Evolutionary conservation across 345 rosid species (phyloP), one percentile per base, ranked within the genome.

Genomic region (Citrus unshiu): DNA sequence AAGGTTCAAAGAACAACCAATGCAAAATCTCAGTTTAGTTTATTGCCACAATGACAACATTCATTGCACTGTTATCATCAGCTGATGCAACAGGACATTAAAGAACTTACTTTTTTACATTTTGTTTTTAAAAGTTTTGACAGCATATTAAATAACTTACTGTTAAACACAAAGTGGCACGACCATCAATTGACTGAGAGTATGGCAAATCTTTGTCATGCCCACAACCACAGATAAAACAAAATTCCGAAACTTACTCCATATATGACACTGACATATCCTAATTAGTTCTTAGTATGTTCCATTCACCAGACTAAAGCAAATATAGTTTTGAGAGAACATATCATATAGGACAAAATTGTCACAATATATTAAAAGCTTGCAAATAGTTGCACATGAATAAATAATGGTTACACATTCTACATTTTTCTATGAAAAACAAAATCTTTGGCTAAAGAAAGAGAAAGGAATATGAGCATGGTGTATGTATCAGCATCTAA

Each of bases 221-320:
- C 59, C 49, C 30, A 77, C 46, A 77, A 70, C 27, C 60, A 54
- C 40, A 60, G 63, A 68, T 54, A 58, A 70, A 43, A 51, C 13
- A 34, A 67, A 4, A n/a, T 40, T 69, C 34, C 27, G 4, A 5
- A 37, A 78, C 40, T 59, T 40, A 30, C 39, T 70, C 24, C 39
- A 71, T 6, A 30, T 39, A 39, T 9, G 25, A 73, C 51, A 24
- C 3, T 34, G 4, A 16, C n/a, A 27, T 8, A 67, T n/a, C 70
- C 70, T 16, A 18, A 43, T 67, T 67, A 21, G 70, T 67, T n/a
- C 64, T 58, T 6, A 32, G 59, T 7, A 71, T 56, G 56, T 30
- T 54, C 22, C 59, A 37, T 74, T 39, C 63, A 74, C 68, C 37
- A 9, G 25, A 9, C 9, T 18, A 35, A 37, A 24, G 34, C 27